Conservation (phyloP, 306 rosid genomes). For the Medicago arabica region DNA sequence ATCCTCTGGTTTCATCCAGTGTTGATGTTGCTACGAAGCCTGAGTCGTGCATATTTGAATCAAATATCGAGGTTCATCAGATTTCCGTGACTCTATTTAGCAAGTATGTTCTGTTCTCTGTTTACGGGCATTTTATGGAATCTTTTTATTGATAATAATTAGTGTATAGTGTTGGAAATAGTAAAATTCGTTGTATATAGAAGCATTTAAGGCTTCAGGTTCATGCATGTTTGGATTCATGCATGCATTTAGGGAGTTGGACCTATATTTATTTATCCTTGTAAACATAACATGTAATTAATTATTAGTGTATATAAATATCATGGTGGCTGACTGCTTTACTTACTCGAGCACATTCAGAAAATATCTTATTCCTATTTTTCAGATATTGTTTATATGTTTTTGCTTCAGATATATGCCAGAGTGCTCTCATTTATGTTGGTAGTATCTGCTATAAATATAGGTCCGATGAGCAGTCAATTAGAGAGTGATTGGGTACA, state of each 20-base stretch:
- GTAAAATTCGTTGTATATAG: no score
- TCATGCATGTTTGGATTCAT: no score
- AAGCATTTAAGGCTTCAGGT: no score
- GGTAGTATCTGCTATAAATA: background rate
- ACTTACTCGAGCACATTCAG: no score
- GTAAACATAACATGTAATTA: no score
- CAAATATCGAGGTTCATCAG: conserved; percentile 64
- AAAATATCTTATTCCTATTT: no score
- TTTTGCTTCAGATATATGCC: background rate
- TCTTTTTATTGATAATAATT: conserved; percentile 19
- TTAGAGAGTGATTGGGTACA: background rate
- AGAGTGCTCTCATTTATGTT: background rate
- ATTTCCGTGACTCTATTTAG: conserved; percentile 66
- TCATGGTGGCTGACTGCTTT: no score
- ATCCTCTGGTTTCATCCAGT: conserved; percentile 62
- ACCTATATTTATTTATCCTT: no score
- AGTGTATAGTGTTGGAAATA: conserved; percentile 4
- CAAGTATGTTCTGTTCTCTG: conserved; percentile 59
- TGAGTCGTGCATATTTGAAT: conserved; percentile 56
- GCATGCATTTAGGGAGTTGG: no score
- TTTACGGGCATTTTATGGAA: conserved; percentile 35
- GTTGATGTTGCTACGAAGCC: conserved; percentile 54
- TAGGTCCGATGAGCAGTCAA: background rate
- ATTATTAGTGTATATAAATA: no score
- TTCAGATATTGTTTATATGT: no score